A percentile compares a stretch with the other conserved stretches of the same genome.
These are phyloP conservation scores for Syncephalastrum racemosum DNA, from an alignment of 371 early-diverging fungal genomes.

Conservation along the genomic window DNA sequence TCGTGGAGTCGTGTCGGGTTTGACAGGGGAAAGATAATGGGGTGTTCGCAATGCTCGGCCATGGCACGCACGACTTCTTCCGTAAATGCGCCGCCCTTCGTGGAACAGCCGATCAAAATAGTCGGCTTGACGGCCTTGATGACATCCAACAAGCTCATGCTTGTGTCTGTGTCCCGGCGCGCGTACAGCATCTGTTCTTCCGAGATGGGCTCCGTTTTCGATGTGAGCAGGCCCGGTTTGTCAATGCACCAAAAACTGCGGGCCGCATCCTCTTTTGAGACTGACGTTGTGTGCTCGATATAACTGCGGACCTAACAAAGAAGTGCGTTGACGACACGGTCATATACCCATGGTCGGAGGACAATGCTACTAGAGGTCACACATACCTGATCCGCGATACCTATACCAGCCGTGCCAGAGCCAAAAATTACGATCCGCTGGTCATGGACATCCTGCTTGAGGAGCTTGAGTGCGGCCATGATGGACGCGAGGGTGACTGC, in stretches of 20 bases:
- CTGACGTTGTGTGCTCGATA: background rate
- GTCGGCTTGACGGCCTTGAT: slow-evolving; percentile 30
- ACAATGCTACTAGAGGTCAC: background rate
- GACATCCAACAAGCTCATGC: slow-evolving; percentile 20
- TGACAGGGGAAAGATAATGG: slow-evolving; percentile 33
- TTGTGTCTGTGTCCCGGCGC: background rate
- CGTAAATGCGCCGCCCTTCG: slow-evolving; percentile 23
- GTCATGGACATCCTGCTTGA: slow-evolving; percentile 15
- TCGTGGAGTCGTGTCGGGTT: slow-evolving; percentile 27
- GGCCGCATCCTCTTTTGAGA: slow-evolving; percentile 11
- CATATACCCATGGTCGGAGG: background rate
- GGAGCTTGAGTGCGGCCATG: slow-evolving; percentile 21
- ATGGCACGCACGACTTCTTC: slow-evolving; percentile 25
- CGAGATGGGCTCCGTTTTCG: slow-evolving; percentile 10
- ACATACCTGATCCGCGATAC: slow-evolving; percentile 20
- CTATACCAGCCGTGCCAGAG: slow-evolving; percentile 36
- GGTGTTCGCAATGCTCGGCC: slow-evolving; percentile 21
- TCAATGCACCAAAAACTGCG: slow-evolving; percentile 27
- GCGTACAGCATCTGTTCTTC: slow-evolving; percentile 16
- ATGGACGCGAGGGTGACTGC: slow-evolving; percentile 15
- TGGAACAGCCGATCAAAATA: slow-evolving; percentile 31
- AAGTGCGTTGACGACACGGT: background rate
- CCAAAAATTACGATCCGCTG: slow-evolving; percentile 27
- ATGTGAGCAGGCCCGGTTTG: slow-evolving; percentile 19
- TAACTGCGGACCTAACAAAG: slow-evolving; percentile 8